Evolutionary conservation across 1,284 basidiomycete species (phyloP), one percentile per base, ranked within the genome.

Genomic region (Tetrapyrgos nigripes): DNA sequence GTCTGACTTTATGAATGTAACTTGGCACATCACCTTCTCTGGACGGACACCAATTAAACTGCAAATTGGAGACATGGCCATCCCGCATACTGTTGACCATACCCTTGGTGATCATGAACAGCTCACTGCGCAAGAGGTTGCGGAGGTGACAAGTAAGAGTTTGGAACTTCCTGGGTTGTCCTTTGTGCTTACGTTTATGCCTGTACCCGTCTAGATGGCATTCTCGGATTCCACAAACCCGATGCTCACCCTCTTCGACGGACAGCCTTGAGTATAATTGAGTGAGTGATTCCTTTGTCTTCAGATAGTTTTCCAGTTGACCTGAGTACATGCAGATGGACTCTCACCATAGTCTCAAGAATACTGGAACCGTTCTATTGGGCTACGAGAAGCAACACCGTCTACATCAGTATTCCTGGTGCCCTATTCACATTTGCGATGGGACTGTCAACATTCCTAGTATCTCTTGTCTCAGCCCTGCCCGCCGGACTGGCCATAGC

Each of bases 21-120:
- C 63, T 4, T 75, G 73, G 73, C 69, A 68, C 10, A 55, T 75
- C 19, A 62, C 66, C 4, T 72, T 68, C 37, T 69, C 69, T 0
- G 70, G 66, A 6, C 61, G 57, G 10, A 59, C 65, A 6, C 65
- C 62, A 9, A 54, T 19, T 3, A 70, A 68, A 47, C 40, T 64
- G 24, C 19, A 55, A 14, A 14, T 69, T 24, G 50, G 60, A 9
- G 55, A 62, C n/a, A 35, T 58, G 3, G 28, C 51, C 6, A 28
- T 46, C n/a, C 21, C 27, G 9, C 19, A 52, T 19, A 50, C 48
- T 5, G 58, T 59, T 26, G 60, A 64, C 31, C 66, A 64, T 58
- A 65, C 61, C 26, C 61, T 59, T 23, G 64, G 64, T 8, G 64
- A 72, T 17, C 45, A 63, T 24, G 52, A 63, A 17, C 60, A 62